Conservation (phyloP, 2,329 filamentous ascomycete genomes). For the Phialophora verrucosa region DNA sequence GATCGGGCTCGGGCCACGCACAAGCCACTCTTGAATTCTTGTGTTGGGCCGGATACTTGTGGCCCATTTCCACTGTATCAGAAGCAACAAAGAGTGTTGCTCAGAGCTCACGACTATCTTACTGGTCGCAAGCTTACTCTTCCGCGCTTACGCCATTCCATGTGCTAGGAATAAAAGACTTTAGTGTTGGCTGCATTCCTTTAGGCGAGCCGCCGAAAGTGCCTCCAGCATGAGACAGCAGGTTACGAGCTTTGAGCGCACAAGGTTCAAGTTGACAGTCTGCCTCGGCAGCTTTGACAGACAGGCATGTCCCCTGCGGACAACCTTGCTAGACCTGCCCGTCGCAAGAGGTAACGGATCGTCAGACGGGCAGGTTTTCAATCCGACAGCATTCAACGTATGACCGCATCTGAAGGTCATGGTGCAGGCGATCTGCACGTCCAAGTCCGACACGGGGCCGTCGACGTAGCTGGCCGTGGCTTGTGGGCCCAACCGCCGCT, state of each 20-base stretch:
- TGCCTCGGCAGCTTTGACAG: not conserved
- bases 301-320: slow-evolving; percentile 27
- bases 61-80: not conserved
- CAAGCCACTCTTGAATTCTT: too few species aligned
- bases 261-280: slow-evolving; percentile 2
- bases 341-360: slow-evolving; percentile 15
- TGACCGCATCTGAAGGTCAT: slow-evolving; percentile 20
- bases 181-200: not conserved
- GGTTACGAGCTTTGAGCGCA: not conserved
- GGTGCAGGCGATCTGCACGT: slow-evolving; percentile 21
- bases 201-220: not conserved
- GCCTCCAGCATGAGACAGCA: not conserved
- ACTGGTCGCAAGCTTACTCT: not conserved
- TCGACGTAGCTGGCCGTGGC: slow-evolving; percentile 19
- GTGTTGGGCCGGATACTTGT: too few species aligned
- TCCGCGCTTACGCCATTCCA: not conserved
- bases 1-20: not conserved
- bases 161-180: slow-evolving; percentile 2
- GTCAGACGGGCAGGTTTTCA: slow-evolving; percentile 5
- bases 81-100: not conserved
- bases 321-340: slow-evolving; percentile 5
- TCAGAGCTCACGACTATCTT: not conserved
- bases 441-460: slow-evolving; percentile 10
- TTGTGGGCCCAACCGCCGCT: slow-evolving; percentile 5
- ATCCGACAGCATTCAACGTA: not conserved